Conservation (phyloP, 2,329 filamentous ascomycete species). For the Dactylellina parvicollis region DNA sequence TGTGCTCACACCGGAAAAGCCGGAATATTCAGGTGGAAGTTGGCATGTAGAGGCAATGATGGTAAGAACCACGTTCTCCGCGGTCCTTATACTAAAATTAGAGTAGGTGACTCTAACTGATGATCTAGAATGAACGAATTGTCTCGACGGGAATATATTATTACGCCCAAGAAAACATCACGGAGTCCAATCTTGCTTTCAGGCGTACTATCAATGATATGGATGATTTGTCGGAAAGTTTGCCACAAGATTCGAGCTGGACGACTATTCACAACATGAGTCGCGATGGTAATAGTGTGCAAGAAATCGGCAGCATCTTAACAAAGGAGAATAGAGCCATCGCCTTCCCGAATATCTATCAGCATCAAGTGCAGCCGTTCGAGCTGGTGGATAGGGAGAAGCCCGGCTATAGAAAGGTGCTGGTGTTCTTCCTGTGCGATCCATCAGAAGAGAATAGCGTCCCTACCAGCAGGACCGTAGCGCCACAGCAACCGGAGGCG, state of each 20-base stretch:
- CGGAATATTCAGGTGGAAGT: slow-evolving; percentile 65
- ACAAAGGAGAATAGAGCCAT: slow-evolving; percentile 39
- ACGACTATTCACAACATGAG: slow-evolving; percentile 33
- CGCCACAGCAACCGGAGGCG: slow-evolving; percentile 43
- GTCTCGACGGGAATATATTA: slow-evolving; percentile 72
- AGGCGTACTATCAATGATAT: slow-evolving; percentile 60
- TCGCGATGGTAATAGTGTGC: slow-evolving; percentile 18
- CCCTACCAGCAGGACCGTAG: slow-evolving; percentile 33
- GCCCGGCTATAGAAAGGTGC: slow-evolving; percentile 45
- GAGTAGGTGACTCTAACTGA: neutral
- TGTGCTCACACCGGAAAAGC: slow-evolving; percentile 68
- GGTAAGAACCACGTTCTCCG: slow-evolving; percentile 9
- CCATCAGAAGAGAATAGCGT: slow-evolving; percentile 56
- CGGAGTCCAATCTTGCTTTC: slow-evolving; percentile 66
- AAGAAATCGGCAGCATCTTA: slow-evolving; percentile 40
- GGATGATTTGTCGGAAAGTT: slow-evolving; percentile 5
- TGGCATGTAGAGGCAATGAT: slow-evolving; percentile 69
- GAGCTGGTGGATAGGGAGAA: slow-evolving; percentile 46
- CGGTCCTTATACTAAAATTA: neutral
- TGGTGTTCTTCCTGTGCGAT: slow-evolving; percentile 51
- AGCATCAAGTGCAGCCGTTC: slow-evolving; percentile 48
- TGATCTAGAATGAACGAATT: slow-evolving; percentile 71
- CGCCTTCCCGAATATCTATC: slow-evolving; percentile 48
- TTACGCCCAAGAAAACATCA: slow-evolving; percentile 71
- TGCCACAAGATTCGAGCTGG: slow-evolving; percentile 41